A percentile compares a stretch with the other conserved stretches of the same genome.
phyloP scores from a whole-genome alignment of 768 basidiomycete genomes.

The Trametes sanguinea region DNA sequence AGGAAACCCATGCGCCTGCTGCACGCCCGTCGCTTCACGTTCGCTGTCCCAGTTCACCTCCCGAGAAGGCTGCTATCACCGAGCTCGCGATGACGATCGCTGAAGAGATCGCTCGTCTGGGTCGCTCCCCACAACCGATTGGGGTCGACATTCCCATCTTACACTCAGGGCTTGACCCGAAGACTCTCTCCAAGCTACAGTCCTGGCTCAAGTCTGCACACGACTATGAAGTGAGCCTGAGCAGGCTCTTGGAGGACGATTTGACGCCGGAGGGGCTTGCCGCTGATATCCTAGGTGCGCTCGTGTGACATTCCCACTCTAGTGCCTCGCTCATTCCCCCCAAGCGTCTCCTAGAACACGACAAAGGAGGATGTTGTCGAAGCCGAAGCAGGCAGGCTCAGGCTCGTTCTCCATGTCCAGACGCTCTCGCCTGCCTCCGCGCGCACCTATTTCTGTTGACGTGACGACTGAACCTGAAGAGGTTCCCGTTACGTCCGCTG shows the following conservation, averaged over 20 bases:
- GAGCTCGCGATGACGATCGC: constrained; percentile 37
- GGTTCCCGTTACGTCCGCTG: constrained; percentile 17
- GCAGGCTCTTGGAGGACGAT: constrained; percentile 35
- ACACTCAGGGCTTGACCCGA: constrained; percentile 36
- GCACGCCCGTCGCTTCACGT: constrained; percentile 26
- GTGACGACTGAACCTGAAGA: constrained; percentile 19
- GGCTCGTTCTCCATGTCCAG: constrained; percentile 17
- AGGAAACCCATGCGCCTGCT: constrained; percentile 18
- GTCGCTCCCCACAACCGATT: constrained; percentile 31
- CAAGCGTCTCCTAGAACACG: constrained; percentile 19
- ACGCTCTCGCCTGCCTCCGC: constrained; percentile 14
- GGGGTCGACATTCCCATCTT: constrained; percentile 36
- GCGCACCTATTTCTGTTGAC: constrained; percentile 18
- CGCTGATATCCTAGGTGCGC: constrained; percentile 29
- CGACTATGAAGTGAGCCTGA: constrained; percentile 35
- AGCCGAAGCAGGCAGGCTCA: constrained; percentile 14
- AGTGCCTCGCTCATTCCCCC: not conserved
- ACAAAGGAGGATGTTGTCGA: constrained; percentile 10
- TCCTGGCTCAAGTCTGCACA: constrained; percentile 38
- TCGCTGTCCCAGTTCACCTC: constrained; percentile 10
- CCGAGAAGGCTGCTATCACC: constrained; percentile 19
- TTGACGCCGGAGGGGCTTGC: constrained; percentile 34
- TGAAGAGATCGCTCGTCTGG: constrained; percentile 35
- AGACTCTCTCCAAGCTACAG: constrained; percentile 33
- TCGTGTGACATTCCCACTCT: not conserved